Evolutionary conservation across 305 asterid species (phyloP).

Genomic region (Fraxinus greggii): DNA sequence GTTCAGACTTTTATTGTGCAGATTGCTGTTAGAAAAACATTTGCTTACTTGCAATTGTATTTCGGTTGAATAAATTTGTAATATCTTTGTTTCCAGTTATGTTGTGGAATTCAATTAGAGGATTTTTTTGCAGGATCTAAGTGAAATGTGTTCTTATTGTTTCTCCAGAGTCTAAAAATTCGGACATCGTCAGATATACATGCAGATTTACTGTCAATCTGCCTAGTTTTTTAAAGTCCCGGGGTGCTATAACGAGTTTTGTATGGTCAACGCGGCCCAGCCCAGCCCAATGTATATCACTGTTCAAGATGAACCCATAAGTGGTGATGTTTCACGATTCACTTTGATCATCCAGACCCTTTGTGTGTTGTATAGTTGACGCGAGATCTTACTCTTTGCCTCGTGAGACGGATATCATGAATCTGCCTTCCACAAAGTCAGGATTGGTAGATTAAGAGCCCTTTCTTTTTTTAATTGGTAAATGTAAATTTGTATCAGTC

Average conservation of each 20-base stretch:
- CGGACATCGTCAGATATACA: background rate
- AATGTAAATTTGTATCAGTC: background rate
- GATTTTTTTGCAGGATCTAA: conserved; percentile 5
- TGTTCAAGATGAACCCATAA: background rate
- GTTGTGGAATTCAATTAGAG: conserved; percentile 13
- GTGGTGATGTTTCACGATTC: background rate
- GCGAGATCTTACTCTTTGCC: background rate
- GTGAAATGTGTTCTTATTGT: background rate
- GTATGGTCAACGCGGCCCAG: background rate
- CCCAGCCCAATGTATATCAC: background rate
- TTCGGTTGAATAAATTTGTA: conserved; percentile 19
- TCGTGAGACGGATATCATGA: background rate
- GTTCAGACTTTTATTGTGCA: conserved; percentile 30
- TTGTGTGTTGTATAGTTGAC: background rate
- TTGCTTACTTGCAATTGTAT: conserved; percentile 32
- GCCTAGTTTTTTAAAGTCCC: background rate
- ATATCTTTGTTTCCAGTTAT: conserved; percentile 12
- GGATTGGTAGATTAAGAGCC: background rate
- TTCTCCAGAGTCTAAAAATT: background rate
- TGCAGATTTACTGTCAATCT: background rate
- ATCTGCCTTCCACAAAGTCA: background rate
- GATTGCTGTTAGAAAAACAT: conserved; percentile 32
- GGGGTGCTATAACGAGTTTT: background rate
- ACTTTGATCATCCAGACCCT: background rate
- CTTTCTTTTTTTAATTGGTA: background rate